Percentiles rank a stretch among this genome's conserved stretches.
These are phyloP conservation scores for Calonectria pteridis DNA, from an alignment of 2,329 filamentous ascomycete genomes.

Conservation along the genomic window DNA sequence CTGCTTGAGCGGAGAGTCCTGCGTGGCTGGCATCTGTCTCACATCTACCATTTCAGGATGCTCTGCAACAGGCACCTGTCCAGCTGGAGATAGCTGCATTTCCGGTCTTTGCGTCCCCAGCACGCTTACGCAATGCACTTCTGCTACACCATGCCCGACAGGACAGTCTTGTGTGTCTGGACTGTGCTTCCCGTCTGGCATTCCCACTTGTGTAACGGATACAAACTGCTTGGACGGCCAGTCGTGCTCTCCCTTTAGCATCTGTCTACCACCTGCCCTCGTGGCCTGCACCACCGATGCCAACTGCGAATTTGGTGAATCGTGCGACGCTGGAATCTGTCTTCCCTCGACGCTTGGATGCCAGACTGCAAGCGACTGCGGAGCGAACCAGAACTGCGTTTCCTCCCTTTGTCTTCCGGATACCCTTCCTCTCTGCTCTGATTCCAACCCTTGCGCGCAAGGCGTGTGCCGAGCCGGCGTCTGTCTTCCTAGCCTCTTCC, in stretches of 20 bases:
- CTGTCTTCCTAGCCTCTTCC: slow-evolving; percentile 8
- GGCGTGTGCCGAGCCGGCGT: background rate
- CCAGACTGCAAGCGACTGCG: background rate
- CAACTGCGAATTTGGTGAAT: background rate
- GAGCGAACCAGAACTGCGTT: background rate
- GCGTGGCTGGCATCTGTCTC: background rate
- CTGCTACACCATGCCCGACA: background rate
- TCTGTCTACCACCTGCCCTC: background rate
- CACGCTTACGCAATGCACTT: background rate
- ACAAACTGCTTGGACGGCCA: background rate
- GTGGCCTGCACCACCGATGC: background rate
- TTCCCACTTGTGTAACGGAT: background rate
- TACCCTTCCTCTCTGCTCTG: background rate
- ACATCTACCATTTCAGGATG: background rate
- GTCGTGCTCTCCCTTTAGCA: background rate
- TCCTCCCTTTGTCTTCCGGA: background rate
- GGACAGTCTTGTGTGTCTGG: background rate
- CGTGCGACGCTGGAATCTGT: background rate
- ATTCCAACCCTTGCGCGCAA: background rate
- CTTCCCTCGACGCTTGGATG: background rate
- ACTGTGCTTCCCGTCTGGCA: background rate
- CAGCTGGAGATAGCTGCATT: background rate
- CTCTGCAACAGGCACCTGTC: background rate
- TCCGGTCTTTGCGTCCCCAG: background rate
- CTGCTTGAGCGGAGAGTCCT: background rate